Base-by-base conservation (phyloP, 257 asterid species). In the Nicotiana noctiflora region DNA sequence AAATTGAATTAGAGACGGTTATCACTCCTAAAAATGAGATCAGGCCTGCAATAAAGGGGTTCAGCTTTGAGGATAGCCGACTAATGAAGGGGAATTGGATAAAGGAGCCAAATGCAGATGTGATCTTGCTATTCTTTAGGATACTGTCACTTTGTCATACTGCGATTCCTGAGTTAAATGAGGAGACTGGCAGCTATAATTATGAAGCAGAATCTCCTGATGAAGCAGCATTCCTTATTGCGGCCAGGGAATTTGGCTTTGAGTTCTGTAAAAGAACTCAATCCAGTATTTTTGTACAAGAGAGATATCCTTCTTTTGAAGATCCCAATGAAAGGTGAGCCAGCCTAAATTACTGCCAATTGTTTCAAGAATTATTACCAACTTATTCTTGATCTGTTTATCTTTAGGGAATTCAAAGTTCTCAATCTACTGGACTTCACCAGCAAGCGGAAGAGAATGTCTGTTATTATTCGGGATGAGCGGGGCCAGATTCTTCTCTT, bases 151-250 rank as follows among this genome's bases (percentile, higher is more conserved):
- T 95, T 81, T 95, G 98, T 83, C 98, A 95, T 84, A 87, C 97
- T 37, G 98, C 98, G 66, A 92, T 95, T 84, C 98, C 98, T 5
- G 98, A 95, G 89, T 66, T 88, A 83, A 92, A 91, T 80, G 87
- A 90, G 83, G 98, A 91, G 74, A 91, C 97, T 6, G 98, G 98
- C 53, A 23, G 77, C 64, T 75, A 89, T 57, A 89, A 90, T 34
- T 95, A 93, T 83, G 98, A 95, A 88, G 97, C 97, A 52, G 98
- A 95, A 63, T 95, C 98, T 4, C 98, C 98, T 1, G 98, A 95
- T 85, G 98, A 95, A 90, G 91, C 92, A 32, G 86, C 98, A 34
- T 95, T 95, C 88, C 93, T 95, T 80, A 91, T 93, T 83, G 98
- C 98, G 49, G 98, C 97, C 53, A 92, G 97, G 86, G 98, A 95